phyloP scores from a whole-genome alignment of 2,329 filamentous ascomycete species.

The Xylaria hypoxylon region DNA sequence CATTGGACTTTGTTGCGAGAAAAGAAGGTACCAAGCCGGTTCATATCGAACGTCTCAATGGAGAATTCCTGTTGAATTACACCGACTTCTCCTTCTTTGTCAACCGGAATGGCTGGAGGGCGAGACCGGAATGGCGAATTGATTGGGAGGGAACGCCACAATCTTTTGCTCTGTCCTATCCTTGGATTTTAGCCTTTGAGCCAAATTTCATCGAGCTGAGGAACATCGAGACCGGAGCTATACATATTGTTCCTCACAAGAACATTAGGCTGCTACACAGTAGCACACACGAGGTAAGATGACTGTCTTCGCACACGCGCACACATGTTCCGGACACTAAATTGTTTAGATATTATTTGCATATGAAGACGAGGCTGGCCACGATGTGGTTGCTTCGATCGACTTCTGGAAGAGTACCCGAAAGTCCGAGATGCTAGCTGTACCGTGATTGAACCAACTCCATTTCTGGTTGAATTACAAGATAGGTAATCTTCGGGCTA shows the following conservation, averaged over 20 bases:
- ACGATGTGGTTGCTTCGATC: slow-evolving; percentile 92
- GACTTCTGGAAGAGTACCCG: slow-evolving; percentile 90
- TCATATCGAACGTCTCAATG: slow-evolving; percentile 95
- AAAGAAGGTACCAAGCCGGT: slow-evolving; percentile 95
- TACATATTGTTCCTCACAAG: slow-evolving; percentile 95
- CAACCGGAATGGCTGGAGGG: slow-evolving; percentile 97
- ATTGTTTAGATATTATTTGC: slow-evolving; percentile 86
- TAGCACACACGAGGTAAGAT: slow-evolving; percentile 90
- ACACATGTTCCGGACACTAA: slow-evolving; percentile 37
- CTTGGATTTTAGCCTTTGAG: slow-evolving; percentile 97
- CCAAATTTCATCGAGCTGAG: slow-evolving; percentile 97
- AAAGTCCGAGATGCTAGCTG: slow-evolving; percentile 56
- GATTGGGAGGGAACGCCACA: slow-evolving; percentile 96
- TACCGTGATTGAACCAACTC: slow-evolving; percentile 40
- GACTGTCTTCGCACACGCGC: neutral
- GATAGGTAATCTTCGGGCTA: slow-evolving; percentile 19
- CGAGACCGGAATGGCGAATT: slow-evolving; percentile 95
- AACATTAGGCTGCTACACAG: slow-evolving; percentile 98
- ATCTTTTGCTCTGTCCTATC: slow-evolving; percentile 93
- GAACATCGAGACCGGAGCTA: slow-evolving; percentile 92
- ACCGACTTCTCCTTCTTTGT: slow-evolving; percentile 99
- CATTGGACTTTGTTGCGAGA: slow-evolving; percentile 93
- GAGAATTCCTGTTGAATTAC: slow-evolving; percentile 97
- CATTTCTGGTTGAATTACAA: slow-evolving; percentile 29
- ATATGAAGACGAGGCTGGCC: slow-evolving; percentile 94